These are phyloP conservation scores for Anthoceros angustus DNA, from an alignment of 225 moss, liverwort and hornwort species.

Conservation along the genomic window DNA sequence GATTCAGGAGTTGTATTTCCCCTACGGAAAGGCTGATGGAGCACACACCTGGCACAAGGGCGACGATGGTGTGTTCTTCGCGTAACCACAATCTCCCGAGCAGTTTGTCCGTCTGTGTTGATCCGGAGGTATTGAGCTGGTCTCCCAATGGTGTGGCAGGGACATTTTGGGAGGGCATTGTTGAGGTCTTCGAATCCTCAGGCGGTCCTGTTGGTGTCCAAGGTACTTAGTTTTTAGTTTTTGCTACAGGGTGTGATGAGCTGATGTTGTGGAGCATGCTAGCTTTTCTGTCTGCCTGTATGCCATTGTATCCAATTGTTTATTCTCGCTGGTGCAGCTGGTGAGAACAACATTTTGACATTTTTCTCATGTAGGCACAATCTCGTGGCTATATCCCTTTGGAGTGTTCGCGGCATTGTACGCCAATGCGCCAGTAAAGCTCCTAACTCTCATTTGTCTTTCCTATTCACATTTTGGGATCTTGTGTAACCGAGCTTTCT, in stretches of 20 bases:
- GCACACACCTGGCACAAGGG: background rate
- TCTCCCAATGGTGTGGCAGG: background rate
- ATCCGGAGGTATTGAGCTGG: background rate
- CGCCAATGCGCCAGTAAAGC: background rate
- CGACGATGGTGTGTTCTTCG: background rate
- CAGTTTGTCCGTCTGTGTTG: background rate
- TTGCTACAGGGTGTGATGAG: background rate
- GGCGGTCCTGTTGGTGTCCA: background rate
- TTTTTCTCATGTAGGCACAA: background rate
- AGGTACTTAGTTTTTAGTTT: background rate
- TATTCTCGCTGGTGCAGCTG: background rate
- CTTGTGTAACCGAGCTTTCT: background rate
- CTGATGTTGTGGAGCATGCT: background rate
- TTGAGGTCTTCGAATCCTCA: background rate
- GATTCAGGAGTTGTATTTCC: conserved; percentile 4
- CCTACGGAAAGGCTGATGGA: conserved; percentile 2
- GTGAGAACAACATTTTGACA: background rate
- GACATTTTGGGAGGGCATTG: background rate
- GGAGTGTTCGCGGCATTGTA: background rate
- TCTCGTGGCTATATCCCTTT: background rate
- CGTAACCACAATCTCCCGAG: background rate
- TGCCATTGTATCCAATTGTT: background rate
- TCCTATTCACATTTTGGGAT: background rate
- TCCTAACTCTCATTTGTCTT: background rate
- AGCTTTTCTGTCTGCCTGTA: background rate